Percentiles rank a stretch among this genome's conserved stretches.
Conservation (phyloP, 2,329 filamentous ascomycete genomes). For the Alternaria solani region DNA sequence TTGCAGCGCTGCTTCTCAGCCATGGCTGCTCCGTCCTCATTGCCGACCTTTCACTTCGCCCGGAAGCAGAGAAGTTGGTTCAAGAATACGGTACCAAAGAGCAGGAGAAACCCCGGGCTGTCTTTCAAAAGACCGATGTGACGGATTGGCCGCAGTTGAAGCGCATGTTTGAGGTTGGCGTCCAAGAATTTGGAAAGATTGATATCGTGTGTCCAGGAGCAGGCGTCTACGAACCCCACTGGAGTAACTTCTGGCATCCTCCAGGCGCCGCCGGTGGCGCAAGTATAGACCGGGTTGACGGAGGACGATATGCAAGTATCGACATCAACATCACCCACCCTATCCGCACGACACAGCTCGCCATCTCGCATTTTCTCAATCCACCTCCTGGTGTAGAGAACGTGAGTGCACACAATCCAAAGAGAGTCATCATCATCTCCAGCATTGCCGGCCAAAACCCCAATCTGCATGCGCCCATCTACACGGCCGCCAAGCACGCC, state of each 20-base stretch:
- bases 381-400: slow-evolving; percentile 37
- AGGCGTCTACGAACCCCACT: slow-evolving; percentile 59
- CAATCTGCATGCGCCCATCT: slow-evolving; percentile 49
- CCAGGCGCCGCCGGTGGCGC: slow-evolving; percentile 45
- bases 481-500: slow-evolving; percentile 57
- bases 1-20: slow-evolving; percentile 56
- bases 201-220: slow-evolving; percentile 61
- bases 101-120: slow-evolving; percentile 43
- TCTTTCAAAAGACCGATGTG: slow-evolving; percentile 57
- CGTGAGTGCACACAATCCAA: slow-evolving; percentile 52
- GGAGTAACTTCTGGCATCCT: slow-evolving; percentile 59
- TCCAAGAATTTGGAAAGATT: slow-evolving; percentile 43
- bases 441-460: slow-evolving; percentile 55
- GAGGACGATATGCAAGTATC: slow-evolving; percentile 44
- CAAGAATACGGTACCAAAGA: slow-evolving; percentile 34
- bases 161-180: slow-evolving; percentile 42
- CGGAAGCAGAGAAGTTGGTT: slow-evolving; percentile 56
- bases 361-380: slow-evolving; percentile 56
- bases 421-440: slow-evolving; percentile 56
- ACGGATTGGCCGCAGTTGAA: slow-evolving; percentile 47
- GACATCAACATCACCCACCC: slow-evolving; percentile 61
- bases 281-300: slow-evolving; percentile 45
- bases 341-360: slow-evolving; percentile 57
- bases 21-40: slow-evolving; percentile 59
- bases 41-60: slow-evolving; percentile 57